Base-by-base conservation (phyloP, 1,284 basidiomycete species). In the Cryptococcus hybrid region DNA sequence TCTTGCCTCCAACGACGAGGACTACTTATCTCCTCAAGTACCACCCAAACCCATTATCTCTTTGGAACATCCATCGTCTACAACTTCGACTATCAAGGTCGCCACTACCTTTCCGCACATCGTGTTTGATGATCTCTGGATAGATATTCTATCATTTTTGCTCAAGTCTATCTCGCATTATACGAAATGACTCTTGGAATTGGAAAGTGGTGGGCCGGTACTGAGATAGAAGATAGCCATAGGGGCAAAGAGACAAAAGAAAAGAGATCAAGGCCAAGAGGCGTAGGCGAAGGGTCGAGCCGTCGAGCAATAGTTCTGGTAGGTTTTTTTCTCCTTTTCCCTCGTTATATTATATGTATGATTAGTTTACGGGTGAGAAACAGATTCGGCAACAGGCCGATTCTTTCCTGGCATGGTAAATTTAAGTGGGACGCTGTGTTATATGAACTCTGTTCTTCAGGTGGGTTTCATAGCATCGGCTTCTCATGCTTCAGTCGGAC, bases 371-470 rank as follows among this genome's bases (percentile, higher is more conserved):
- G 47, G 11, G 18, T 30, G 30, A n/a, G 7, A 13, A 46, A 30
- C 56, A 44, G 39, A 7, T 18, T n/a, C 7, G 24, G 24, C 40
- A 46, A 15, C 35, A 11, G 58, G 55, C n/a, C 60, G 52, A 8
- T 59, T 85, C 68, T 94, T 89, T 76, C 88, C 90, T 5, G 92
- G 91, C 1, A 85, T 95, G 55, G 88, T 93, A 67, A 95, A 96
- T 70, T 86, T 92, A 40, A 91, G 89, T n/a, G 92, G 92, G 7
- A 93, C 90, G 52, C 89, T 94, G 62, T 95, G 92, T 71, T 96
- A 94, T 80, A 89, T 95, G 86, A 93, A 96, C 73, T 90, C 91
- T 11, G 92, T 91, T 3, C 79, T 95, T 8, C 92, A 94, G 84
- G 91, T 89, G 62, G 49, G 49, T 7, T n/a, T 24, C 13, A 44